Evolutionary conservation across 306 rosid genomes (phyloP), one percentile per base, ranked within the genome.

Genomic region (Dicorynia guianensis): DNA sequence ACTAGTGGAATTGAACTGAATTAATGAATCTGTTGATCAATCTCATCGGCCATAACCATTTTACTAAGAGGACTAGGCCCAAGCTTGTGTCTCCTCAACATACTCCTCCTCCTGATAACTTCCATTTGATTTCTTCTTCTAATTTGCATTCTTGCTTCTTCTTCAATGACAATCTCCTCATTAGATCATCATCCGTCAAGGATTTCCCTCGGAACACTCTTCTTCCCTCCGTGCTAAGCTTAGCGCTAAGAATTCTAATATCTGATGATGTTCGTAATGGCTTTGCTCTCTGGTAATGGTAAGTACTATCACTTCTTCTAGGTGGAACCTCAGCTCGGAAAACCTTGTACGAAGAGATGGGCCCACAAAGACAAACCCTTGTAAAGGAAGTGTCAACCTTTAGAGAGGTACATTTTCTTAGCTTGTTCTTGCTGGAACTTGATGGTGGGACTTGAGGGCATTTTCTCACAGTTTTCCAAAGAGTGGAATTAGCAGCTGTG

Each of bases 61-160:
- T 83, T 90, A 48, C 96, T 67, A 14, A 95, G 93, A 81, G 89
- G 98, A 85, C 98, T 95, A 57, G 95, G 97, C 50, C 96, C 97
- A 63, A 92, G 88, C 42, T 81, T 87, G 75, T 83, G 89, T 82
- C 97, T 92, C 66, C 91, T 83, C 80, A 79, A 61, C 69, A 84
- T 17, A 80, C 71, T 92, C 81, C 94, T 87, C 53, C 55, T 92
- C 74, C 96, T 81, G 50, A 92, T 86, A 17, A 89, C 89, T 67
- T 92, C 98, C 96, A 95, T 90, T 79, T 95, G 91, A 72, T 92
- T 95, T 72, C 92, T 88, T 79, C 93, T 90, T 19, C 93, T 87
- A 68, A 91, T 78, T n/a, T 94, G 96, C 96, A 88, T 88, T 97
- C 87, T 92, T 17, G 98, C 98, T 69, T 92, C 97, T 80, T 95